Conservation (phyloP, 1,284 basidiomycete genomes). For the Pyrrhoderma lamaoense region DNA sequence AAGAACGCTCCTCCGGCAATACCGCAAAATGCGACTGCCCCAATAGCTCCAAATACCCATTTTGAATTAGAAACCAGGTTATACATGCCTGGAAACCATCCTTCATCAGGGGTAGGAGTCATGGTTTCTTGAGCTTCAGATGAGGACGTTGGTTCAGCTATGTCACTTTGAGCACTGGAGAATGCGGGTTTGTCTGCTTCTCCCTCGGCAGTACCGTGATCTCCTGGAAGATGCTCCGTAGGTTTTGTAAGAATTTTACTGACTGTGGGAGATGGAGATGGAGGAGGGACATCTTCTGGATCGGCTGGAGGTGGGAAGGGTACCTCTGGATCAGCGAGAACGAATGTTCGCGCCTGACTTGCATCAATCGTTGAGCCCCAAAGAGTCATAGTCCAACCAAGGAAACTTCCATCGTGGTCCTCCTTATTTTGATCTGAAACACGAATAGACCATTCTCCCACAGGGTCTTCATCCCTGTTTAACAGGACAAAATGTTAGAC, state of each 20-base stretch:
- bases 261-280: constrained; percentile 31
- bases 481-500: constrained; percentile 19
- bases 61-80: constrained; percentile 68
- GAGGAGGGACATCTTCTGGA: constrained; percentile 27
- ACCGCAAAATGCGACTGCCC: constrained; percentile 48
- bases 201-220: constrained; percentile 69
- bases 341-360: constrained; percentile 56
- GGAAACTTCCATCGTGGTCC: constrained; percentile 68
- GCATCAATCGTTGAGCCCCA: constrained; percentile 90
- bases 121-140: constrained; percentile 30
- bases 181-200: constrained; percentile 48
- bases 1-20: constrained; percentile 25
- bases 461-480: constrained; percentile 82
- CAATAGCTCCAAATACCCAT: constrained; percentile 80
- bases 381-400: constrained; percentile 88
- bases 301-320: constrained; percentile 47
- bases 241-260: constrained; percentile 76
- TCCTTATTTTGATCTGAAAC: constrained; percentile 70
- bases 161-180: constrained; percentile 22
- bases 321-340: constrained; percentile 47
- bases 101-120: constrained; percentile 66
- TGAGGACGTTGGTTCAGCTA: constrained; percentile 20
- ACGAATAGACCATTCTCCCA: constrained; percentile 89
- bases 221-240: constrained; percentile 78
- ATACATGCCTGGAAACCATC: constrained; percentile 82